Evolutionary conservation across 371 early-diverging fungal species (phyloP).

Genomic region (Mucor sp.): DNA sequence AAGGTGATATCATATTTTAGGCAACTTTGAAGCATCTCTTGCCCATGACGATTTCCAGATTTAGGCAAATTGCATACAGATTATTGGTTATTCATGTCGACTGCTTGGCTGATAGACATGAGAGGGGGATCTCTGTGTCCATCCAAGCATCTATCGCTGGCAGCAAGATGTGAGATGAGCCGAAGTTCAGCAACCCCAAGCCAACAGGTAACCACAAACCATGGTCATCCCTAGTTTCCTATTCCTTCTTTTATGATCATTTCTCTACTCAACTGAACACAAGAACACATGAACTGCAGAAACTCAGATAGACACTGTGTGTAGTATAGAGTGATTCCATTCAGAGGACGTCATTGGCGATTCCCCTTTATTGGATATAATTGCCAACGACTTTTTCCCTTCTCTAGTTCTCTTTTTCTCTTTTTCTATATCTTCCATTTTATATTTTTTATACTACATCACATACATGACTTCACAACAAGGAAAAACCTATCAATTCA

Average conservation of each 20-base stretch:
- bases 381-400: background rate
- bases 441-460: background rate
- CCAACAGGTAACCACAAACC: background rate
- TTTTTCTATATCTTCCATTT: background rate
- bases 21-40: background rate
- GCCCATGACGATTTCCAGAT: background rate
- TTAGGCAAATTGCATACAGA: background rate
- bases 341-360: slow-evolving; percentile 5
- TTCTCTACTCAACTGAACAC: background rate
- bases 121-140: background rate
- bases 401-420: slow-evolving; percentile 1
- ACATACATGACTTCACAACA: background rate
- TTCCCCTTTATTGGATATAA: slow-evolving; percentile 6
- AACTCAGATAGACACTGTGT: background rate
- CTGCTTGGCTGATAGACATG: background rate
- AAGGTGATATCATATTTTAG: background rate
- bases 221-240: background rate
- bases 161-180: background rate
- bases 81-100: background rate
- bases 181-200: background rate
- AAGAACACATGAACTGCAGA: background rate
- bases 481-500: slow-evolving; percentile 74
- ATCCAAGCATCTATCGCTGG: background rate
- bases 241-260: background rate
- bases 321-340: background rate